These are phyloP conservation scores for Mucor circinelloides DNA, from an alignment of 371 early-diverging fungal genomes.

Conservation along the genomic window DNA sequence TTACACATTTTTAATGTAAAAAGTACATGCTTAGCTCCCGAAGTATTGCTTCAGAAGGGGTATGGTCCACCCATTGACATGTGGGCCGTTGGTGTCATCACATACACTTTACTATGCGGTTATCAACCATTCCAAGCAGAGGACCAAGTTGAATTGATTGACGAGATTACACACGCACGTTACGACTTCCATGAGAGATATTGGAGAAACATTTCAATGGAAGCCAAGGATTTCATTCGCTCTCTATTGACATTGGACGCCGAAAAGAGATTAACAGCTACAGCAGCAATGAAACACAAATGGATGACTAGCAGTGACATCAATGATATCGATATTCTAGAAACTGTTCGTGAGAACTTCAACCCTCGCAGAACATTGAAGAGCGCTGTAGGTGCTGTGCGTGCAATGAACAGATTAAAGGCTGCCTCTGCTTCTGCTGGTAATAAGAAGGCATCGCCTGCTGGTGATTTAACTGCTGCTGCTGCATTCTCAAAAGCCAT, in stretches of 20 bases:
- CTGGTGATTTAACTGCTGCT: not conserved
- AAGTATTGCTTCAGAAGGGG: slow-evolving; percentile 72
- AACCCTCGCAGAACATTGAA: slow-evolving; percentile 50
- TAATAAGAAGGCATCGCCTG: not conserved
- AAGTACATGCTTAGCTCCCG: slow-evolving; percentile 68
- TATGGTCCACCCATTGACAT: slow-evolving; percentile 84
- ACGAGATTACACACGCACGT: slow-evolving; percentile 66
- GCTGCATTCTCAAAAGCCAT: slow-evolving; percentile 5
- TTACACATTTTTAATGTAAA: slow-evolving; percentile 17
- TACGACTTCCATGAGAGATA: slow-evolving; percentile 79
- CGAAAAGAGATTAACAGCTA: slow-evolving; percentile 74
- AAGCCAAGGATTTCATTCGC: slow-evolving; percentile 92
- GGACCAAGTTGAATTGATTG: slow-evolving; percentile 60
- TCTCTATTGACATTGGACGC: slow-evolving; percentile 77
- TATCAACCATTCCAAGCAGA: slow-evolving; percentile 80
- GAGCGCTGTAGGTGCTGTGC: slow-evolving; percentile 44
- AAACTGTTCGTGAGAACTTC: slow-evolving; percentile 71
- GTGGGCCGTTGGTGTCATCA: slow-evolving; percentile 62
- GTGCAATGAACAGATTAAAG: slow-evolving; percentile 40
- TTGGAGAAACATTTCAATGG: slow-evolving; percentile 78
- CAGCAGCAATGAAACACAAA: slow-evolving; percentile 79
- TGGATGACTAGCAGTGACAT: slow-evolving; percentile 75
- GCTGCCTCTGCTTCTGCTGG: not conserved
- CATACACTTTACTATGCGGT: slow-evolving; percentile 58
- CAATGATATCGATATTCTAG: slow-evolving; percentile 70